A percentile compares a stretch with the other conserved stretches of the same genome.
Evolutionary conservation across 768 basidiomycete genomes (phyloP).

Genomic region (Podaxis pistillaris): DNA sequence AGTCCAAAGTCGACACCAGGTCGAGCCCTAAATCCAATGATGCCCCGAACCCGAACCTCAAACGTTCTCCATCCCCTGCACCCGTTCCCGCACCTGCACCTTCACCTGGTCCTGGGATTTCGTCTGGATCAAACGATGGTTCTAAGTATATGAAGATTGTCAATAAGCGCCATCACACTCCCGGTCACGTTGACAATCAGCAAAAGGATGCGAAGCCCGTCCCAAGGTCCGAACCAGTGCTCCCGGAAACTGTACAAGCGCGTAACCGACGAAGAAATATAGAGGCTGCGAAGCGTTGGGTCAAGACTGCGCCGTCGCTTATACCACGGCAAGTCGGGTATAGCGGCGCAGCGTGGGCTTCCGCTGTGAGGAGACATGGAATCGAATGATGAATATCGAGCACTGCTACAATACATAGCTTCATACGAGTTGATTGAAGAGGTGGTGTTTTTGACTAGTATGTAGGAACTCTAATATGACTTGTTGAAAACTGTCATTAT

Average conservation of each 20-base stretch:
- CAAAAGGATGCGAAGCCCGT: neutral
- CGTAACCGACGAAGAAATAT: conserved; percentile 3
- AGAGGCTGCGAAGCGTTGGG: neutral
- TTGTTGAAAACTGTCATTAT: neutral
- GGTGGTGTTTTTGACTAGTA: neutral
- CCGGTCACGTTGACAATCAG: neutral
- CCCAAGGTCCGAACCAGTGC: neutral
- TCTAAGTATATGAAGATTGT: neutral
- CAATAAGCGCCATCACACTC: neutral
- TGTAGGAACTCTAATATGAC: conserved; percentile 1
- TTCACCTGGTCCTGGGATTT: neutral
- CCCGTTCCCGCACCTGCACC: neutral
- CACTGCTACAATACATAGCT: neutral
- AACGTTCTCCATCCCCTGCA: neutral
- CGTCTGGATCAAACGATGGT: no score
- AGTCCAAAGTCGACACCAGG: neutral
- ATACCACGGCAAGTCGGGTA: conserved; percentile 8
- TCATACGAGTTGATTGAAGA: neutral
- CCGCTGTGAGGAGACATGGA: conserved; percentile 4
- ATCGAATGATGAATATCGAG: neutral
- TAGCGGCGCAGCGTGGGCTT: conserved; percentile 13
- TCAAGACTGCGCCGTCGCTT: neutral
- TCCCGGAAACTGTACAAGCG: neutral
- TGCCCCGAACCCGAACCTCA: neutral
- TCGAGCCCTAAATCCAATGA: neutral